phyloP scores from a whole-genome alignment of 148 eudicot genomes.

The Diospyros kaki region DNA sequence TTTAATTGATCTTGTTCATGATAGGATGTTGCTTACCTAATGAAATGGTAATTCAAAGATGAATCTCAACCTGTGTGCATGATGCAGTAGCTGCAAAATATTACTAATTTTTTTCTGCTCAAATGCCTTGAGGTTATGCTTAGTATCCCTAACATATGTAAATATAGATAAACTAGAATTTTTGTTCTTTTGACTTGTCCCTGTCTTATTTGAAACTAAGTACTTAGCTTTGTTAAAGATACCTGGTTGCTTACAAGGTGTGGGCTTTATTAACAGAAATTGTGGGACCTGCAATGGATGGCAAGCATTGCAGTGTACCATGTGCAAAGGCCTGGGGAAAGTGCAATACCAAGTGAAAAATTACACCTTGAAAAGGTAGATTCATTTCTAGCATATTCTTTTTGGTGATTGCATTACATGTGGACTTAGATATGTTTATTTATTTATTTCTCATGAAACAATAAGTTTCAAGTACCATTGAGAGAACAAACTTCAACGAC shows the following conservation, averaged over 20 bases:
- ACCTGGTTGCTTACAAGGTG: slow-evolving; percentile 5
- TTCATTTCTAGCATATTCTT: slow-evolving; percentile 9
- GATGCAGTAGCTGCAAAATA: no score
- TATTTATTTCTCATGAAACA: not conserved
- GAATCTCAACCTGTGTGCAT: no score
- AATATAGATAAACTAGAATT: no score
- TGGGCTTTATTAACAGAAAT: slow-evolving; percentile 40
- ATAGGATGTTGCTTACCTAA: no score
- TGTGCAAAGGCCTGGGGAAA: slow-evolving; percentile 84
- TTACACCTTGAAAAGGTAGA: slow-evolving; percentile 61
- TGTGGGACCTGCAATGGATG: slow-evolving; percentile 84
- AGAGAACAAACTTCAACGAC: no score
- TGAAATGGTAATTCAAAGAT: no score
- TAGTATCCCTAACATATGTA: no score
- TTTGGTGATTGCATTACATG: not conserved
- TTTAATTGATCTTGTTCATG: no score
- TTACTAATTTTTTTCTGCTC: no score
- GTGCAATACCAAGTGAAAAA: slow-evolving; percentile 84
- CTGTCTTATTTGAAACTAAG: not conserved
- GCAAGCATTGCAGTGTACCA: slow-evolving; percentile 84
- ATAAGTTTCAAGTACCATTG: not conserved
- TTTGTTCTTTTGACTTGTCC: not conserved
- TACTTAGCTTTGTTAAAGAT: not conserved
- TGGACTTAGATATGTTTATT: not conserved
- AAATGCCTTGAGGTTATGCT: no score